Base-by-base conservation (phyloP, 225 moss, liverwort and hornwort genomes). In the Pleurozium schreberi region DNA sequence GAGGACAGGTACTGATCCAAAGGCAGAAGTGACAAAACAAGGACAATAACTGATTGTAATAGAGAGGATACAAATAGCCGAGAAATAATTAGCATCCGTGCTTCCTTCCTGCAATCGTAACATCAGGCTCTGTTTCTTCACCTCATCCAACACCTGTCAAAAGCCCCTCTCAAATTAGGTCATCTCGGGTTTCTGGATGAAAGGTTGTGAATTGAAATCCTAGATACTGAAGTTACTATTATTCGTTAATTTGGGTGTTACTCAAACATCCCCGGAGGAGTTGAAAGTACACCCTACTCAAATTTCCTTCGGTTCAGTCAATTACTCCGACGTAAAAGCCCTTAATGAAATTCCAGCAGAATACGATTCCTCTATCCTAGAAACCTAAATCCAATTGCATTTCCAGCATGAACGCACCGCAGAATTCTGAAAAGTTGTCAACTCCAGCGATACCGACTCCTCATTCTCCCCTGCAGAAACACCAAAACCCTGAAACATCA, bases 11-110 rank as follows among this genome's bases (percentile, higher is more conserved):
- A 63, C 82, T 52, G 75, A 74, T 83, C 30, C 69, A 69, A 66
- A 75, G 53, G 43, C 57, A 68, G 70, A 59, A 38, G n/a, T 18
- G 18, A 7, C 25, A 83, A 80, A 69, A 85, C 58, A 79, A 82
- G 60, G 59, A 58, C 68, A 88, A 30, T 30, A 87, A 85, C 76
- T 88, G 73, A 60, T 45, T 22, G 34, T n/a, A 34, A 87, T 49
- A 30, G n/a, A 83, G 83, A 90, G 94, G 94, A 94, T 94, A 94
- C 94, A 94, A 60, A 94, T 89, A 57, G 87, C 93, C 77, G 90
- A 69, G 60, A 94, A 94, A 87, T 88, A 68, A 43, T 89, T 91
- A 28, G 91, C 93, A 89, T 94, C 94, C 27, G 90, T 86, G 86
- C 91, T 93, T 49, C 94, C 93, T 69, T 93, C 90, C 87, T 89